Evolutionary conservation across 495 filamentous ascomycete genomes (phyloP).

Genomic region (Neurospora sp.): DNA sequence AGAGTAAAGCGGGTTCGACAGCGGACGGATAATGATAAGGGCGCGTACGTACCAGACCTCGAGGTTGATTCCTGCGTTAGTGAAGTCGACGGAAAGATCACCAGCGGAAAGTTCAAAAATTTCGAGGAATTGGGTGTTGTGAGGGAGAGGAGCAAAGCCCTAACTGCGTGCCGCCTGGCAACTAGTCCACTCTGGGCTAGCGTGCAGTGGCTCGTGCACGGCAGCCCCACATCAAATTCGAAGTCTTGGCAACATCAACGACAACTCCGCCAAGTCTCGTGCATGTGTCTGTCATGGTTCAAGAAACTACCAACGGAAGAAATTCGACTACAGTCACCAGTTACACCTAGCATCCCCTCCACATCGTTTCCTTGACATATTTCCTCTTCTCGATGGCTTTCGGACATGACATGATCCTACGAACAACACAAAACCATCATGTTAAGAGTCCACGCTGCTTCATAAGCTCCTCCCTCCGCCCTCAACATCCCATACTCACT

Average conservation of each 20-base stretch:
- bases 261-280: background rate
- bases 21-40: background rate
- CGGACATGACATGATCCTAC: background rate
- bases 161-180: constrained; percentile 13
- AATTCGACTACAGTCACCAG: background rate
- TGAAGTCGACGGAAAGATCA: constrained; percentile 16
- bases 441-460: background rate
- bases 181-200: constrained; percentile 7
- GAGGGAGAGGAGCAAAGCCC: constrained; percentile 18
- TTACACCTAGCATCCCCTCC: background rate
- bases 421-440: background rate
- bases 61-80: constrained; percentile 23
- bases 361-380: background rate
- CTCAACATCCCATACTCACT: background rate
- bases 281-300: background rate
- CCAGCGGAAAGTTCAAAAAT: constrained; percentile 16
- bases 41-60: constrained; percentile 14
- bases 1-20: background rate
- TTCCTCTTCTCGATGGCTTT: background rate
- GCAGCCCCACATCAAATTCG: constrained; percentile 4
- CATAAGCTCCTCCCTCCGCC: background rate
- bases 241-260: constrained; percentile 1
- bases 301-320: background rate
- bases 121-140: constrained; percentile 18
- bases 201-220: background rate